Base-by-base conservation (phyloP, 2,329 filamentous ascomycete species). In the Pleomassaria siparia region DNA sequence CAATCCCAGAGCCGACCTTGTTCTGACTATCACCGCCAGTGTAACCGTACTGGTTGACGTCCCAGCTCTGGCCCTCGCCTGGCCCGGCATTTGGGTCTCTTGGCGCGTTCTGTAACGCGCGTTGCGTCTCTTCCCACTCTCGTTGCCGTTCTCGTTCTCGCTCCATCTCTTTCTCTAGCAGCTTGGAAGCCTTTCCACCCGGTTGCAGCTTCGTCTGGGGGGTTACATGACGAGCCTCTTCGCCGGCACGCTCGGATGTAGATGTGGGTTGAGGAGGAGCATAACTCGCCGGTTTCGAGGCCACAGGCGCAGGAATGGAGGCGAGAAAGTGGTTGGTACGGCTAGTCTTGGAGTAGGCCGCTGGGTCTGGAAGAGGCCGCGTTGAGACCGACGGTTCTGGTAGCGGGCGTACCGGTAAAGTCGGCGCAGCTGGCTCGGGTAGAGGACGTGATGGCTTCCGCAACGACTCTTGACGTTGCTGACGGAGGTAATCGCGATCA, bases 81-180 rank as follows among this genome's bases (percentile, higher is more conserved):
- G 83, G 80, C 0, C 85, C 86, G 20, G 86, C 83, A 12, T 80
- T 78, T 1, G 72, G 70, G 15, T 79, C 74, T 26, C 75, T 76
- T 5, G 76, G 75, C 0, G 81, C 78, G 46, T 78, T 78, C 18
- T 82, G 80, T 15, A 83, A 81, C 55, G 81, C 82, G 61, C 83
- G 77, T 70, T 92, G 89, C 1, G 83, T 76, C 53, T 88, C 83
- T 67, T 94, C 88, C 89, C 89, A 91, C 66, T 91, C 88, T 46
- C 78, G 80, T 72, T 91, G 88, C 12, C 87, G 77, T 72, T 89
- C 82, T 8, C 88, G 78, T 70, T 91, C 88, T 65, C 86, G 77
- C 67, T 91, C 87, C 86, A 91, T 90, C 70, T 91, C 88, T 22
- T 86, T 82, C 71, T 91, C 88, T 1, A 91, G 79, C 9, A 91